Percentiles rank a stretch among this genome's conserved stretches.
Evolutionary conservation across 805 yeast genomes (phyloP).

Genomic region (Starmerella davenportii): DNA sequence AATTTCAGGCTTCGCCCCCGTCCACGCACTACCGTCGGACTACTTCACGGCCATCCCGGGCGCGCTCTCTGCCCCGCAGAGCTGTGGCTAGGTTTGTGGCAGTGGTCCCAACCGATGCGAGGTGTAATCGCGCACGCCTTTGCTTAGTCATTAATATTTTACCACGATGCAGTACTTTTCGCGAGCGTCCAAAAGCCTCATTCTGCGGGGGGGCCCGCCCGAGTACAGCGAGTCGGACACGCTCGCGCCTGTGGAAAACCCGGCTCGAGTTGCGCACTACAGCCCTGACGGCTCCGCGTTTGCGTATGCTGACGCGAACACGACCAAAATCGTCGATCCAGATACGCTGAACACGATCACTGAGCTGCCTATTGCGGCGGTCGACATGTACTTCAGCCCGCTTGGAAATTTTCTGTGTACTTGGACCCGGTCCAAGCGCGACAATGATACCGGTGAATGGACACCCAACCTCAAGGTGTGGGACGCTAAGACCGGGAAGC

Average conservation of each 20-base stretch:
- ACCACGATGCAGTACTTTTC: conserved; percentile 21
- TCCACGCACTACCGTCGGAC: too few species aligned
- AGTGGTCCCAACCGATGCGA: too few species aligned
- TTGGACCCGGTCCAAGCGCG: conserved; percentile 74
- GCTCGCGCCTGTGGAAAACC: conserved; percentile 23
- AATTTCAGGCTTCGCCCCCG: too few species aligned
- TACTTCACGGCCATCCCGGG: too few species aligned
- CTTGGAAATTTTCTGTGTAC: conserved; percentile 63
- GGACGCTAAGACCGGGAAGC: conserved; percentile 33
- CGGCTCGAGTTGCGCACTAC: conserved; percentile 47
- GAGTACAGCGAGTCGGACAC: conserved; percentile 20
- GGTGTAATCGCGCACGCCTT: too few species aligned
- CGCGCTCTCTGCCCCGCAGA: too few species aligned
- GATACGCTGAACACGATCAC: conserved; percentile 30
- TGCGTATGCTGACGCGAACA: conserved; percentile 51
- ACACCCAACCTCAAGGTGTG: conserved; percentile 66
- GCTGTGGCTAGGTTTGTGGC: too few species aligned
- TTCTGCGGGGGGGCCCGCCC: conserved; percentile 17
- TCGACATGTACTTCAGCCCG: conserved; percentile 79
- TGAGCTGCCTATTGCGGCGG: conserved; percentile 42
- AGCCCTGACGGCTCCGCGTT: conserved; percentile 50
- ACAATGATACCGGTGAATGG: conserved; percentile 55
- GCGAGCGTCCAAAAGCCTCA: conserved; percentile 17
- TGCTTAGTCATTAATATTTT: too few species aligned
- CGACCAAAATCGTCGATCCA: conserved; percentile 43